Conservation (phyloP, 768 basidiomycete species). For the Gymnopilus junonius region DNA sequence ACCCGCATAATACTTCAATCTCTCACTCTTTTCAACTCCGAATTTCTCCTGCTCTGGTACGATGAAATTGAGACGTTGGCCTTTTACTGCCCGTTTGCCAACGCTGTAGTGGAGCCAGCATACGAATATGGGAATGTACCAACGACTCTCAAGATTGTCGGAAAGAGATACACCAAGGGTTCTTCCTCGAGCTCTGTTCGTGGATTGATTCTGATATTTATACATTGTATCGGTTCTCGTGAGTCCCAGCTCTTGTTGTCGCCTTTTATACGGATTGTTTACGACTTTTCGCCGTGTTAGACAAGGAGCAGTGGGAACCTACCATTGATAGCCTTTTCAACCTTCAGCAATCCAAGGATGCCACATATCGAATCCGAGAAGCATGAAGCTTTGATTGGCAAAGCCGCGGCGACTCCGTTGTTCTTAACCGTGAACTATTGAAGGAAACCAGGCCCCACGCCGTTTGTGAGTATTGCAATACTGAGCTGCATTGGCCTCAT, state of each 20-base stretch:
- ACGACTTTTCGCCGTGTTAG: constrained; percentile 29
- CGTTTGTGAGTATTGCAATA: constrained; percentile 35
- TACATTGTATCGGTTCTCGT: constrained; percentile 54
- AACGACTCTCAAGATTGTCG: constrained; percentile 42
- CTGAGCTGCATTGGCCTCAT: background rate
- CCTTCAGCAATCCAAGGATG: constrained; percentile 24
- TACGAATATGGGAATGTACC: background rate
- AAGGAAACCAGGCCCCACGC: constrained; percentile 29
- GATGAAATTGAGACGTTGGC: constrained; percentile 21
- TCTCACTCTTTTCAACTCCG: background rate
- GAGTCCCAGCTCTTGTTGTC: constrained; percentile 19
- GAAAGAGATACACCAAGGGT: constrained; percentile 44
- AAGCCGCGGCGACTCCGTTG: constrained; percentile 53
- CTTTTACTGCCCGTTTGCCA: constrained; percentile 21
- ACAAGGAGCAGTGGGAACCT: constrained; percentile 62
- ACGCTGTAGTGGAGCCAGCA: background rate
- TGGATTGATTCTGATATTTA: constrained; percentile 49
- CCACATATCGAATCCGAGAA: constrained; percentile 37
- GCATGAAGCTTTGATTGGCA: constrained; percentile 58
- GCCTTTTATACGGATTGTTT: background rate
- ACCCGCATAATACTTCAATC: background rate
- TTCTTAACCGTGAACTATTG: constrained; percentile 42
- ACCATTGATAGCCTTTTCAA: constrained; percentile 43
- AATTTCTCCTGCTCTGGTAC: background rate
- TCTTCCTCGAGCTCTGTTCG: constrained; percentile 27